Evolutionary conservation across 192 early-diverging fungal genomes (phyloP), one percentile per base, ranked within the genome.

Genomic region (Rhizophagus sp.): DNA sequence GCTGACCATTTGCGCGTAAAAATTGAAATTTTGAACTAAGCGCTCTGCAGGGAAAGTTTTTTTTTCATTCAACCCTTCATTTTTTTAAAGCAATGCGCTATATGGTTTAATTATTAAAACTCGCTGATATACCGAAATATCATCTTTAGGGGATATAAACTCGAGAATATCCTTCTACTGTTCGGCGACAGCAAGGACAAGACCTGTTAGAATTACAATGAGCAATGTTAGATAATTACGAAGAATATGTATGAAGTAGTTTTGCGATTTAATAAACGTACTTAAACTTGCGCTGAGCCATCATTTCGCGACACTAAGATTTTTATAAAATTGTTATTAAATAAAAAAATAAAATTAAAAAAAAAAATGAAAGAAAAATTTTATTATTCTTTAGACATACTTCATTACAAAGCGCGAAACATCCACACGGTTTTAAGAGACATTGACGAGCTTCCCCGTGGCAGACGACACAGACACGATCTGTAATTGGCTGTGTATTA

Each of bases 401-500:
- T 17, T 41, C 68, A 44, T 70, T 70, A 70, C 68, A 70, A 70
- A 70, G 68, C 22, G 68, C 68, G n/a, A 70, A 70, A 52, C 39
- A 79, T n/a, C 77, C 62, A 41, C 77, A 79, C 17, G 77, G 77
- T 69, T 79, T 79, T 30, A 79, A 25, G 15, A 79, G 50, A 69
- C 77, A 79, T 69, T 79, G 77, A 8, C 77, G 64, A 52, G 77
- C 30, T 62, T 79, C 77, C 22, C 57, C 67, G 33, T 79, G 77
- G 34, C 77, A 79, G 39, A 79, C 62, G 33, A 79, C 77, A 68
- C 77, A 79, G n/a, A 79, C 19, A 25, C 77, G 77, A 52, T 79
- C 77, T 8, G 77, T 79, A 36, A 79, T 69, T 19, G 77, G 65
- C n/a, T 79, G 64, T 27, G 73, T 44, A 10, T 22, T 66, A 44